Conservation (phyloP, 2,329 filamentous ascomycete genomes). For the Paramyrothecium roridum region DNA sequence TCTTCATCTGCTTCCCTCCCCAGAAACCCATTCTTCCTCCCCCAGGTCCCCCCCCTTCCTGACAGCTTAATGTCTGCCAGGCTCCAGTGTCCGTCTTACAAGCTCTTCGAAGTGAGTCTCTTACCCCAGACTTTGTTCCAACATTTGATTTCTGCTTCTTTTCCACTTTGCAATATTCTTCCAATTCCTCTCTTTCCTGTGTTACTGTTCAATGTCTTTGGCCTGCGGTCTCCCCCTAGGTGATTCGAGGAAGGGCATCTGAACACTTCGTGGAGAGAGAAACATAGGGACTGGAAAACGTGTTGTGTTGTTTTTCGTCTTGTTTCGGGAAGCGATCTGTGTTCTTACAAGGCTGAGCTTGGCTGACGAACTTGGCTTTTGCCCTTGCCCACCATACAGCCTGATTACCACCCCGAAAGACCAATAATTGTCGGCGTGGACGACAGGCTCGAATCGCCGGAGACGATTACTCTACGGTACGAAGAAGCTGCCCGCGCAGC, state of each 20-base stretch:
- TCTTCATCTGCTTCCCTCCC: slow-evolving; percentile 23
- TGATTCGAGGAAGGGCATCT: slow-evolving; percentile 12
- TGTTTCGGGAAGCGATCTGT: slow-evolving; percentile 12
- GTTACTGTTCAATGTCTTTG: slow-evolving; percentile 10
- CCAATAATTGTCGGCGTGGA: slow-evolving; percentile 53
- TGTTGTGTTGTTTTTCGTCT: slow-evolving; percentile 8
- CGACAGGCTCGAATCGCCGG: slow-evolving; percentile 55
- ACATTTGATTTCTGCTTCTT: slow-evolving; percentile 7
- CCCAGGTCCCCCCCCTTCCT: slow-evolving; percentile 25
- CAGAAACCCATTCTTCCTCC: slow-evolving; percentile 31
- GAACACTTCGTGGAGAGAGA: neutral
- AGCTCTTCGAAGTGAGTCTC: slow-evolving; percentile 57
- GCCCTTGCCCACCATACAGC: slow-evolving; percentile 29
- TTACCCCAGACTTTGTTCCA: slow-evolving; percentile 27
- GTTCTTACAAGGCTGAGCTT: neutral
- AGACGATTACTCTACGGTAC: slow-evolving; percentile 54
- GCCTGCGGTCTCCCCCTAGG: slow-evolving; percentile 3
- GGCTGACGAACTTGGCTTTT: slow-evolving; percentile 17
- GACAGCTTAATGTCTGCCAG: slow-evolving; percentile 58
- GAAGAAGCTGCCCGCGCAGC: slow-evolving; percentile 52
- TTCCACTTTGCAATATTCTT: neutral
- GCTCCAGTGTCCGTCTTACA: slow-evolving; percentile 53
- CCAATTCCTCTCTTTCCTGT: slow-evolving; percentile 1
- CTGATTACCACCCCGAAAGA: slow-evolving; percentile 50
- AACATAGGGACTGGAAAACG: neutral